These are phyloP conservation scores for Cavenderia fasciculata DNA, from an alignment of 78 protist genomes.

Conservation along the genomic window DNA sequence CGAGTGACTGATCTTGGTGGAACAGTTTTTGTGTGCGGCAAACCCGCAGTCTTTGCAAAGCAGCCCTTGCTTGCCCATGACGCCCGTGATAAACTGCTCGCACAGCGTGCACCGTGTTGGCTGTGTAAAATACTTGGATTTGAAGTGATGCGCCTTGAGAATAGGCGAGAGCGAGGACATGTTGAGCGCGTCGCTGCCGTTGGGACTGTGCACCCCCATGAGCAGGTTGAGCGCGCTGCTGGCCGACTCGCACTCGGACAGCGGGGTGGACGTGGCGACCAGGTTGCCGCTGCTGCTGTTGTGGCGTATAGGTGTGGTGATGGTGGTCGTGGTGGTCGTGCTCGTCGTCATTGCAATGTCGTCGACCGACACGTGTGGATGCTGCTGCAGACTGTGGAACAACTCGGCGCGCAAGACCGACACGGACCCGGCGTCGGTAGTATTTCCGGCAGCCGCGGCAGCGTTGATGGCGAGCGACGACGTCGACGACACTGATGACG, in stretches of 20 bases:
- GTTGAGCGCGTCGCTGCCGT: too few relatives aligned
- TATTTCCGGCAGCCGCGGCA: too few relatives aligned
- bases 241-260: background rate
- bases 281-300: background rate
- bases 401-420: too few relatives aligned
- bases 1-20: background rate
- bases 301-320: background rate
- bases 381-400: too few relatives aligned
- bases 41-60: constrained; percentile 16
- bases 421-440: too few relatives aligned
- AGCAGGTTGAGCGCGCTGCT: background rate
- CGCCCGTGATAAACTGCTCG: constrained; percentile 18
- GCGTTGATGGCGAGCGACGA: background rate
- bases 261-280: background rate
- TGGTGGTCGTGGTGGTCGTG: constrained; percentile 3
- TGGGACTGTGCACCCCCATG: too few relatives aligned
- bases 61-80: constrained; percentile 34
- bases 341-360: background rate
- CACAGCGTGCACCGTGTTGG: constrained; percentile 16
- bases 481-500: background rate
- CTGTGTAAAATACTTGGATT: constrained; percentile 24
- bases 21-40: constrained; percentile 10
- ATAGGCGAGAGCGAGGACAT: background rate
- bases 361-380: background rate
- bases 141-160: constrained; percentile 6